These are phyloP conservation scores for Cryptococcus amylolentus DNA, from an alignment of 1,284 basidiomycete genomes.

Conservation along the genomic window DNA sequence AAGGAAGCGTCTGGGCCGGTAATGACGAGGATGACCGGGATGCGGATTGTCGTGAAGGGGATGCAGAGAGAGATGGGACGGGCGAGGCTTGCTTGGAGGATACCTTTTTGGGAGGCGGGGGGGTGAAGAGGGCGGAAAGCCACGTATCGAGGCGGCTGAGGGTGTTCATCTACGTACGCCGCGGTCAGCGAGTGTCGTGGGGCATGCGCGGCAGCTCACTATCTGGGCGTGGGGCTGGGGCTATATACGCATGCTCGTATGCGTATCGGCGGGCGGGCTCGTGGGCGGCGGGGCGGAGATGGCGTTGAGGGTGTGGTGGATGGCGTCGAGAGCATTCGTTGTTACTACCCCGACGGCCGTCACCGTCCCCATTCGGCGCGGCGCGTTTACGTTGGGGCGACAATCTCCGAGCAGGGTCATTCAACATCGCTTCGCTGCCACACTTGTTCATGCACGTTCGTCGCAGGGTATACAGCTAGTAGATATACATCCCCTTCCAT, in stretches of 20 bases:
- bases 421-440: no score
- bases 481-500: no score
- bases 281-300: neutral
- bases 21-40: conserved; percentile 6
- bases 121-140: conserved; percentile 18
- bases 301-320: no score
- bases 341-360: no score
- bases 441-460: no score
- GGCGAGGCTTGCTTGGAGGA: no score
- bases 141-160: conserved; percentile 33
- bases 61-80: neutral
- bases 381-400: no score
- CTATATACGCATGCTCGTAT: neutral
- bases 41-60: conserved; percentile 1
- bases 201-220: neutral
- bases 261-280: neutral
- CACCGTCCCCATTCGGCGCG: no score
- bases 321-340: no score
- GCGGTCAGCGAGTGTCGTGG: neutral
- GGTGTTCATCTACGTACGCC: conserved; percentile 29
- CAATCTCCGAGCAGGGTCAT: no score
- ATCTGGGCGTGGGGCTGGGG: neutral
- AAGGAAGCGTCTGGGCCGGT: conserved; percentile 11
- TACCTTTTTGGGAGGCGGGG: neutral
- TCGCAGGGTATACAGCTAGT: no score